Conservation (phyloP, 1,139 yeast genomes). For the Suhomyces wounanorum region DNA sequence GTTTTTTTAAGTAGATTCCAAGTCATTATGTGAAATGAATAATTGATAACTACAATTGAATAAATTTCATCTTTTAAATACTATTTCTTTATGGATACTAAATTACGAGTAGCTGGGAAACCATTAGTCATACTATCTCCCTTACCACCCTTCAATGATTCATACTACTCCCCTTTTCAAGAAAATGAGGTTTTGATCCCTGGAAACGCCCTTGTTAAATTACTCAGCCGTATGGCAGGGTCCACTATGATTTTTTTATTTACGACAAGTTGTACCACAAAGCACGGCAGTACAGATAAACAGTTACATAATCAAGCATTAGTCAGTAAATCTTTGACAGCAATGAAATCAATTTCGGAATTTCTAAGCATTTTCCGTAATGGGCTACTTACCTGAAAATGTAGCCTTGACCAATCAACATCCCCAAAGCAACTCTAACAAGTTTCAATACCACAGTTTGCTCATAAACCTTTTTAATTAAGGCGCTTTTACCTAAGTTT, state of each 20-base stretch:
- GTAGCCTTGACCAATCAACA: background rate
- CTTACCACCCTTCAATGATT: background rate
- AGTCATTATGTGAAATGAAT: background rate
- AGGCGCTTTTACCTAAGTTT: no score
- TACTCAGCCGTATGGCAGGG: background rate
- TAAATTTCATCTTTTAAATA: background rate
- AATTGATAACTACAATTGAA: background rate
- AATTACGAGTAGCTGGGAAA: background rate
- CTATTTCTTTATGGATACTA: background rate
- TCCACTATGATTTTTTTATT: background rate
- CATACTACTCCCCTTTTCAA: background rate
- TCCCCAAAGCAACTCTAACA: background rate
- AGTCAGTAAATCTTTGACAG: background rate
- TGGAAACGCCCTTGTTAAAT: background rate
- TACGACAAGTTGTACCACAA: background rate
- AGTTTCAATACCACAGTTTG: background rate
- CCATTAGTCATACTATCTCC: background rate
- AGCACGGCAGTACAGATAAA: background rate
- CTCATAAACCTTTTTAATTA: no score
- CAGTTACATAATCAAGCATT: background rate
- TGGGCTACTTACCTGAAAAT: background rate
- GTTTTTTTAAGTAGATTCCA: slow-evolving; percentile 2
- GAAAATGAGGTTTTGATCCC: background rate
- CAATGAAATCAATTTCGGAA: background rate
- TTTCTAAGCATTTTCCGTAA: background rate